phyloP scores from a whole-genome alignment of 768 basidiomycete species.

The Obba rivulosa region DNA sequence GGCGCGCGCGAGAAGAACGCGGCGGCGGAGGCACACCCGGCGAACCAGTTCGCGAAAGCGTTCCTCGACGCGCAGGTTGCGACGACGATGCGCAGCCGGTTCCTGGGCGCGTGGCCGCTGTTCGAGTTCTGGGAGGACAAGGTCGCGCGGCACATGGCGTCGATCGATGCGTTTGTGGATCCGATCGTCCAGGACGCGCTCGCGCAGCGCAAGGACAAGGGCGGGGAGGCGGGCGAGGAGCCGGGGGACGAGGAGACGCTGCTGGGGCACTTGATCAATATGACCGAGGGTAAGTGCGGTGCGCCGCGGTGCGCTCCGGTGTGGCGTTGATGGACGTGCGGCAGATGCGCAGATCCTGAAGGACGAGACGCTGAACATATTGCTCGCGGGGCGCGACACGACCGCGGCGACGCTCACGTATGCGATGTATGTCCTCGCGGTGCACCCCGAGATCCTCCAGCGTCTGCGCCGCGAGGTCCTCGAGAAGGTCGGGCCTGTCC shows the following conservation, averaged over 20 bases:
- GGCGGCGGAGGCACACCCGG: slow-evolving; percentile 23
- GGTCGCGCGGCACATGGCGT: slow-evolving; percentile 31
- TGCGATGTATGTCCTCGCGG: slow-evolving; percentile 48
- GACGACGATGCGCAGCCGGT: slow-evolving; percentile 26
- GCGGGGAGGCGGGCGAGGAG: slow-evolving; percentile 9
- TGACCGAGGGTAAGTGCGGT: slow-evolving; percentile 31
- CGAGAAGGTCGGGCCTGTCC: slow-evolving; percentile 35
- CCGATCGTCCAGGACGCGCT: slow-evolving; percentile 42
- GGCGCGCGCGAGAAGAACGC: slow-evolving; percentile 13
- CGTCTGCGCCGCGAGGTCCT: slow-evolving; percentile 49
- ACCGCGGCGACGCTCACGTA: slow-evolving; percentile 38
- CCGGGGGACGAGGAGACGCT: slow-evolving; percentile 28
- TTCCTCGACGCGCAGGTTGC: slow-evolving; percentile 32
- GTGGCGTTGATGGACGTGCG: background rate
- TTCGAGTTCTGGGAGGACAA: slow-evolving; percentile 38
- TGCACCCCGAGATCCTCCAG: slow-evolving; percentile 42
- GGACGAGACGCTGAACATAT: slow-evolving; percentile 28
- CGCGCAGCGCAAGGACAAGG: slow-evolving; percentile 26
- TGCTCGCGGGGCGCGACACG: slow-evolving; percentile 23
- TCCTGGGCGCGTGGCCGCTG: slow-evolving; percentile 41
- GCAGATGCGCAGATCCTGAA: slow-evolving; percentile 36
- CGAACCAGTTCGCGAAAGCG: slow-evolving; percentile 32
- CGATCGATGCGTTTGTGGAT: slow-evolving; percentile 41
- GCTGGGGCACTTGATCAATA: slow-evolving; percentile 32
- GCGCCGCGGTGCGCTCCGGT: background rate